Evolutionary conservation across 164 flowering plant genomes (phyloP), one percentile per base, ranked within the genome.

Genomic region (Berberis vulgaris): DNA sequence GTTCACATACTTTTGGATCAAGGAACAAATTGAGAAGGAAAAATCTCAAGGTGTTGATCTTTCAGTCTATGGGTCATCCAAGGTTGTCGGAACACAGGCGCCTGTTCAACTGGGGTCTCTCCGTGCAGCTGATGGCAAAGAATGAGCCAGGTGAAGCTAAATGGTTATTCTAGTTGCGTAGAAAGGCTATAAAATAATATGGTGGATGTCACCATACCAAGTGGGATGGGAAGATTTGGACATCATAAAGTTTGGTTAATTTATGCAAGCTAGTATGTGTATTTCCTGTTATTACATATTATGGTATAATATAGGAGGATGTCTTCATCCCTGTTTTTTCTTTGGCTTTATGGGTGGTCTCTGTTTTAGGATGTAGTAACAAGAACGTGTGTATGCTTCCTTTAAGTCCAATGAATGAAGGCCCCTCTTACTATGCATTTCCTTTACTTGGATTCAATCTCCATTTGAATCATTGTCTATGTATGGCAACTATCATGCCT

Each of bases 101-200:
- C 98, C 98, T 1, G 96, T 91, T 73, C 92, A 94, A 67, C 82
- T 94, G 0, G 98, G 98, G 1, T 91, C 98, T 1, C 95, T 94
- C 49, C 95, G 96, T 57, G 95, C 98, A 12, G 97, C 98, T 12
- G 98, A 93, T 73, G 98, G 97, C 59, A 93, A 93, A 74, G 98
- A 93, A 70, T 89, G 84, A 89, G 67, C 69, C 54, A 52, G 42
- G 44, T 57, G 43, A 57, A 57, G 12, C 45, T 5, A 41, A 26
- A 26, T 26, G 26, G 60, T 57, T 40, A 43, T 2, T 57, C 54
- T 52, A 26, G 26, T 26, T 26, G 26, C 0, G 26, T 26, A 26
- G 26, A 26, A 26, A 26, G 26, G 26, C 26, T 26, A 26, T 26
- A 26, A 26, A 26, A 26, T 26, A 26, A 26, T 26, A 26, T 26